Base-by-base conservation (phyloP, 2,329 filamentous ascomycete genomes). In the Fusarium nygamai region DNA sequence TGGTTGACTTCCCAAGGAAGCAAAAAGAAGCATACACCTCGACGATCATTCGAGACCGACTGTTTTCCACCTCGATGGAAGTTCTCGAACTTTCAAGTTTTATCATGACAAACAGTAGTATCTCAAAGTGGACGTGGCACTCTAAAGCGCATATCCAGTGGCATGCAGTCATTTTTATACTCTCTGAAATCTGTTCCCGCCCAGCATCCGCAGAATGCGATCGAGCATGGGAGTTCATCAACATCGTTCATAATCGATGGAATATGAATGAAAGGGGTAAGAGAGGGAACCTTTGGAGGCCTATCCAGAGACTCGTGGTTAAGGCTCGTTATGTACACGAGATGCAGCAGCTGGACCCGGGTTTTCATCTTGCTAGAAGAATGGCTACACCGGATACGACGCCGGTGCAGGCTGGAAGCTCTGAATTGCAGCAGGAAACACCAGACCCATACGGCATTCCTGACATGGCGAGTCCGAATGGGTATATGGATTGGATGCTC, bases 91-190 rank as follows among this genome's bases (percentile, higher is more conserved):
- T 64, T 5, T 64, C 61, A 0, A 34, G 16, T 1, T 29, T 36
- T 3, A 58, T 60, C 20, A 10, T 48, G 14, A 19, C 24, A 17
- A 60, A 48, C 4, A 39, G 6, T 0, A 48, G 13, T 11, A 50
- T 64, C 6, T 64, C 61, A 0, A 64, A 60, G 8, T 64, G 54
- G 61, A 60, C 61, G 4, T 64, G 61, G 61, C 61, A 64, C 43
- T 60, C 54, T 0, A 64, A 64, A 31, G 47, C 54, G 0, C 61
- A 64, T 14, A 64, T 64, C 5, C 61, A 60, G 5, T 64, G 54
- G 54, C 61, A 64, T 6, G 61, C 61, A 1, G 29, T 48, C 5
- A 64, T 60, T 0, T 60, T 64, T 8, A 43, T 64, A 1, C n/a
- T 60, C 1, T 64, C 61, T 2, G 59, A 61, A 1, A 61, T 61